Evolutionary conservation across 2,329 filamentous ascomycete genomes (phyloP), one percentile per base, ranked within the genome.

Genomic region (Colletotrichum tabaci): DNA sequence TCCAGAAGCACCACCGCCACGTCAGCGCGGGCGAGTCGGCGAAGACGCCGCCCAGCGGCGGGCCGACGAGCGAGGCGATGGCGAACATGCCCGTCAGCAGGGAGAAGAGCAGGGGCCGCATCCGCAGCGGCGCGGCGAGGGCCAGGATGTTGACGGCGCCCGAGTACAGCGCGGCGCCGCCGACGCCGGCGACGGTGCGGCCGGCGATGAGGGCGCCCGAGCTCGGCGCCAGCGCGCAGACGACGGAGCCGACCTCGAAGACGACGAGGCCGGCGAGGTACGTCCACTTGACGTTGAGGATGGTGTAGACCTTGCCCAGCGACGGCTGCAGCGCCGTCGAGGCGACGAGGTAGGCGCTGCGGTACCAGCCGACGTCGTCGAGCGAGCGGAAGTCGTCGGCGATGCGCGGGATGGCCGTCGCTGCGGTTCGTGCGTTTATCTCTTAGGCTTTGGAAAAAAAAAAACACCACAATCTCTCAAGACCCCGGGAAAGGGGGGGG

Each of bases 331-430:
- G 44, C 9, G 60, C 60, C 60, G 40, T 49, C 10, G 40, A 30
- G 15, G 60, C 40, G 13, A 62, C 52, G 18, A 84, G 82, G 74
- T 87, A 87, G 40, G 84, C 83, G 66, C 83, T 84, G 6, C 83
- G 85, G 75, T 89, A 89, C 88, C 88, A 90, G 42, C 87, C 87
- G 18, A 89, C 84, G 74, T 89, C 87, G 3, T 79, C 76, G 0
- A 88, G 78, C n/a, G 84, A 84, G 65, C 87, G 82, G 75, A 87
- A 86, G 30, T 85, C 80, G 66, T 80, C 83, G 0, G 86, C 88
- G 62, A 89, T 88, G 55, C 79, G 78, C 1, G 86, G 86, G 67
- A 86, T 82, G 3, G 86, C 82, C 81, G 56, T 46, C 9, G 56
- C 56, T 58, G 23, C 15, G 16, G 7, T 23, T 16, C 7, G 13